These are phyloP conservation scores for Laetiporus sulphureus DNA, from an alignment of 1,284 basidiomycete genomes.

Conservation along the genomic window DNA sequence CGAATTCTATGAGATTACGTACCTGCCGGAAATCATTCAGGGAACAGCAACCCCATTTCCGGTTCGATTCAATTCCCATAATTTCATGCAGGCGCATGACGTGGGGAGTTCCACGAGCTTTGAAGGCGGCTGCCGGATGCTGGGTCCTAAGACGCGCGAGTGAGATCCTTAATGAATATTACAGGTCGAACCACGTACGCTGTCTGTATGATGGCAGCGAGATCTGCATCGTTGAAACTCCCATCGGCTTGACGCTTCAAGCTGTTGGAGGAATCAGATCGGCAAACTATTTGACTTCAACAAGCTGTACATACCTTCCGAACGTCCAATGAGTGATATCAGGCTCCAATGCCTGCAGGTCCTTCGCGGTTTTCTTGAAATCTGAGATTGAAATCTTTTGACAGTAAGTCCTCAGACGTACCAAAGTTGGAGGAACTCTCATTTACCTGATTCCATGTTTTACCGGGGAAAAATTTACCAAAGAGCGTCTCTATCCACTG, in stretches of 20 bases:
- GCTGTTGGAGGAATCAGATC: conserved; percentile 25
- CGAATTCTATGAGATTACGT: conserved; percentile 8
- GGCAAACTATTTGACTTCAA: not conserved
- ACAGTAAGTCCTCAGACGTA: not conserved
- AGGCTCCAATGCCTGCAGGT: conserved; percentile 33
- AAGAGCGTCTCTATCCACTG: conserved; percentile 54
- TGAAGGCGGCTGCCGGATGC: conserved; percentile 70
- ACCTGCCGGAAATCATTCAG: conserved; percentile 82
- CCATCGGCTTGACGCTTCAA: conserved; percentile 58
- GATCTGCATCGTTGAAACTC: conserved; percentile 62
- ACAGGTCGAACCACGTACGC: conserved; percentile 41
- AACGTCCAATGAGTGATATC: conserved; percentile 64
- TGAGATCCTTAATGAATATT: too few relatives aligned
- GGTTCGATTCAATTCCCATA: conserved; percentile 75
- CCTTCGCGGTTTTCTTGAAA: conserved; percentile 45
- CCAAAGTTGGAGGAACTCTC: too few relatives aligned
- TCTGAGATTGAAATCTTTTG: conserved; percentile 45
- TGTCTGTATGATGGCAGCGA: conserved; percentile 63
- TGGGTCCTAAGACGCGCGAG: conserved; percentile 16
- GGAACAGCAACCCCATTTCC: conserved; percentile 78
- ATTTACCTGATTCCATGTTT: conserved; percentile 37
- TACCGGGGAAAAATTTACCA: conserved; percentile 44
- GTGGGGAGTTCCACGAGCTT: conserved; percentile 71
- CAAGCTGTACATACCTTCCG: conserved; percentile 37
- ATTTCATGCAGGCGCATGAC: conserved; percentile 75